Evolutionary conservation across 352 stramenopile genomes (phyloP).

Genomic region (Pythium coloratum): DNA sequence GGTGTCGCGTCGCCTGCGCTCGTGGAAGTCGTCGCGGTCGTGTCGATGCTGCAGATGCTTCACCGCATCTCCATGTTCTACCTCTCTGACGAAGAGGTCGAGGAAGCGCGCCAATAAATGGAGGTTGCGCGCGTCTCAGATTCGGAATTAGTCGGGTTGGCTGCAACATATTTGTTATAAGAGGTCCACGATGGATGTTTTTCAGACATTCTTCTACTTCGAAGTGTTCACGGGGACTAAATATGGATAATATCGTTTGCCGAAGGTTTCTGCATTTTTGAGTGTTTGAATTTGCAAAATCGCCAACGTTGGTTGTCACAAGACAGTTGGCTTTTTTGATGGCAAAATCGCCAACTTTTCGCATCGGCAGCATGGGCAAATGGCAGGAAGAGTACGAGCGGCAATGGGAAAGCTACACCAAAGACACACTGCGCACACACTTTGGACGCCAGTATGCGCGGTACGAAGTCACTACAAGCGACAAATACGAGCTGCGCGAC

Average conservation of each 20-base stretch:
- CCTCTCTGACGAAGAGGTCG: conserved; percentile 7
- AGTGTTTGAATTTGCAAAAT: conserved; percentile 25
- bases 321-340: conserved; percentile 4
- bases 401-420: conserved; percentile 51
- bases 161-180: conserved; percentile 8
- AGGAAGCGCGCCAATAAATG: not conserved
- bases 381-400: conserved; percentile 73
- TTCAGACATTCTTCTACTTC: not conserved
- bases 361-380: conserved; percentile 25
- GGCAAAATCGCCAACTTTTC: conserved; percentile 1
- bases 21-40: conserved; percentile 22
- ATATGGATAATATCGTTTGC: not conserved
- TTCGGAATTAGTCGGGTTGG: not conserved
- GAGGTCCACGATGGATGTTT: conserved; percentile 3
- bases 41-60: conserved; percentile 28
- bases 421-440: conserved; percentile 30
- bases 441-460: conserved; percentile 38
- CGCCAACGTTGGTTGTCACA: conserved; percentile 6
- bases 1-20: conserved; percentile 9
- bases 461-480: conserved; percentile 30
- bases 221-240: not conserved
- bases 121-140: conserved; percentile 21
- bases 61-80: conserved; percentile 31
- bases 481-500: conserved; percentile 42
- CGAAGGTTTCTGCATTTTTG: conserved; percentile 16